These are phyloP conservation scores for Mycena latifolia DNA, from an alignment of 768 basidiomycete genomes.

Conservation along the genomic window DNA sequence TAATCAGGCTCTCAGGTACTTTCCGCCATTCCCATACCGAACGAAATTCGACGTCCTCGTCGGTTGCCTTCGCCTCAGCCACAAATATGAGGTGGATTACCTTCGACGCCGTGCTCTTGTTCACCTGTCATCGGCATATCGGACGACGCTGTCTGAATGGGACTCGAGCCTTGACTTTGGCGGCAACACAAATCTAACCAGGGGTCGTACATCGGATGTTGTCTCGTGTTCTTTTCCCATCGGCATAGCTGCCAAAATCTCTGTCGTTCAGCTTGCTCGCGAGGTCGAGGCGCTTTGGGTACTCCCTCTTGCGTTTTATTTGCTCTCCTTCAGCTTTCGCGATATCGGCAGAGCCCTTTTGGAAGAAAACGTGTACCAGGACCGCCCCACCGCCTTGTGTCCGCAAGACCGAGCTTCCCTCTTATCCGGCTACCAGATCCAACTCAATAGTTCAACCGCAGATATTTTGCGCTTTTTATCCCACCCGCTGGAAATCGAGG, in stretches of 20 bases:
- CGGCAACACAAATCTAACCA: no score
- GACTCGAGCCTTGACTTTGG: not conserved
- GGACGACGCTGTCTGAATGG: slow-evolving; percentile 6
- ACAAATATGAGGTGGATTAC: slow-evolving; percentile 22
- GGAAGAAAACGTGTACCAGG: no score
- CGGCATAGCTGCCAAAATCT: no score
- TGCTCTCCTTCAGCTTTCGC: not conserved
- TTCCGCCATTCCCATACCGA: slow-evolving; percentile 16
- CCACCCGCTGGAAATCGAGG: not conserved
- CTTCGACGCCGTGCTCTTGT: slow-evolving; percentile 21
- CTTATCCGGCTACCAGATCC: no score
- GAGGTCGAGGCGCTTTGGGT: slow-evolving; percentile 26
- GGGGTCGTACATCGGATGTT: no score
- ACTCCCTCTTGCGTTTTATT: slow-evolving; percentile 9
- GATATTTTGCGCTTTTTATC: not conserved
- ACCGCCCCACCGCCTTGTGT: no score
- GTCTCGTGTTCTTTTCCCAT: no score
- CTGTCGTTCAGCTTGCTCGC: not conserved
- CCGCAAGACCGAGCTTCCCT: no score
- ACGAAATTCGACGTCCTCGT: slow-evolving; percentile 5
- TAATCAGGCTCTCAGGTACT: slow-evolving; percentile 4
- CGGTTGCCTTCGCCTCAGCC: slow-evolving; percentile 22
- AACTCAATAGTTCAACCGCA: no score
- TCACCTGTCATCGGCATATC: slow-evolving; percentile 3
- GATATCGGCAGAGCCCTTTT: not conserved